phyloP scores from a whole-genome alignment of 495 filamentous ascomycete genomes.

The Podospora bellae-mahoneyi region DNA sequence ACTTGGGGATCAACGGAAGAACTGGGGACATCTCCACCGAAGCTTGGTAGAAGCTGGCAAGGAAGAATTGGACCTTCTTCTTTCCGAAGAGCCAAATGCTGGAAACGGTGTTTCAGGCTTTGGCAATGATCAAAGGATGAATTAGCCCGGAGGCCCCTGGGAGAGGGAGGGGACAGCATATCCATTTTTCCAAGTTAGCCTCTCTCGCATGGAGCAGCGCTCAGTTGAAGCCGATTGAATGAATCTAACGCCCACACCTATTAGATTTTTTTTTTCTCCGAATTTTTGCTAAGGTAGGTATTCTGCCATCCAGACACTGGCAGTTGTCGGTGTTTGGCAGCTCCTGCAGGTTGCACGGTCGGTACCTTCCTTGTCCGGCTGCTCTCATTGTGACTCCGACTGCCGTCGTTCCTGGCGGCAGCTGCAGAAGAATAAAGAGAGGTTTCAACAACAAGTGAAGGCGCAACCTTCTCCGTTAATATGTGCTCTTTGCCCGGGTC shows the following conservation, averaged over 20 bases:
- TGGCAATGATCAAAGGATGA: slow-evolving; percentile 41
- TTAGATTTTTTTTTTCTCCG: slow-evolving; percentile 5
- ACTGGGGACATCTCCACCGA: not conserved
- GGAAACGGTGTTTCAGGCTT: slow-evolving; percentile 40
- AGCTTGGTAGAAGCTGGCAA: slow-evolving; percentile 29
- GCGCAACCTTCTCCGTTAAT: slow-evolving; percentile 29
- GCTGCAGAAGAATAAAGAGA: slow-evolving; percentile 34
- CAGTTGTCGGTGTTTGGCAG: not conserved
- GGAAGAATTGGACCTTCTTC: slow-evolving; percentile 29
- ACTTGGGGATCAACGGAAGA: slow-evolving; percentile 14
- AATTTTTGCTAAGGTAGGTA: slow-evolving; percentile 3
- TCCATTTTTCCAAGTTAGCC: slow-evolving; percentile 39
- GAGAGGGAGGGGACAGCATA: slow-evolving; percentile 16
- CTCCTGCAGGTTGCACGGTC: slow-evolving; percentile 1
- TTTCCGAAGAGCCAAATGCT: slow-evolving; percentile 34
- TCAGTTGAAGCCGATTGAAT: slow-evolving; percentile 16
- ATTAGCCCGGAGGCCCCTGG: slow-evolving; percentile 31
- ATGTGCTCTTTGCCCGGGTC: slow-evolving; percentile 28
- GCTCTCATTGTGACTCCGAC: slow-evolving; percentile 32
- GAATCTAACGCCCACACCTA: not conserved
- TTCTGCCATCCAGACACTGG: not conserved
- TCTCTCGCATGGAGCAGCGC: slow-evolving; percentile 18
- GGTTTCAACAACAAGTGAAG: slow-evolving; percentile 13
- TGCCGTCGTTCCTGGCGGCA: slow-evolving; percentile 16
- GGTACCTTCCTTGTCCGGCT: slow-evolving; percentile 37